A percentile compares a stretch with the other conserved stretches of the same genome.
Conservation (phyloP, 371 early-diverging fungal species). For the Phascolomyces articulosus region DNA sequence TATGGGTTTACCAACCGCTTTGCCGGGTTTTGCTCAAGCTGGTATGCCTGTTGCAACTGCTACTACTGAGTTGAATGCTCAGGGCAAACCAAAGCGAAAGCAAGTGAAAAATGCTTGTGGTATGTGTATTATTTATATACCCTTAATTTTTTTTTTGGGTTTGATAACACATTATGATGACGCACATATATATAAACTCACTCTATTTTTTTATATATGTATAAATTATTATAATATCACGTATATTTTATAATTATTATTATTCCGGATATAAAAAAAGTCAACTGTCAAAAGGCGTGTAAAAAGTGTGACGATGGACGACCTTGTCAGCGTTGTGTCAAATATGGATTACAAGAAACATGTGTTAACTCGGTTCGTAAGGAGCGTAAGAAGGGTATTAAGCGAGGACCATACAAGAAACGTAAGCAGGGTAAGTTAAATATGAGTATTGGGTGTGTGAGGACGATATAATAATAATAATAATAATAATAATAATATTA, state of each 20-base stretch:
- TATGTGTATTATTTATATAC: slow-evolving; percentile 28
- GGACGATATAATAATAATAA: background rate
- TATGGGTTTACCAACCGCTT: slow-evolving; percentile 20
- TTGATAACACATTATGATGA: background rate
- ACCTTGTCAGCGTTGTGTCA: slow-evolving; percentile 86
- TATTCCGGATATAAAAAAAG: slow-evolving; percentile 34
- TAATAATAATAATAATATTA: no score
- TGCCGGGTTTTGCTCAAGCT: slow-evolving; percentile 3
- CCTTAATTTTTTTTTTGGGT: background rate
- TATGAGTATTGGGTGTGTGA: no score
- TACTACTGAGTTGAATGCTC: slow-evolving; percentile 13
- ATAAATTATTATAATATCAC: no score
- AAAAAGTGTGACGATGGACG: slow-evolving; percentile 91
- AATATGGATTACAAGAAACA: slow-evolving; percentile 68
- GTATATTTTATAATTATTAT: background rate
- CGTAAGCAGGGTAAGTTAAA: slow-evolving; percentile 29
- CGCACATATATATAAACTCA: background rate
- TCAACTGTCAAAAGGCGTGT: slow-evolving; percentile 91
- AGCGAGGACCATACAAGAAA: slow-evolving; percentile 81
- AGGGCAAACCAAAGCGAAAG: slow-evolving; percentile 45
- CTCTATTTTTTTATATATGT: background rate
- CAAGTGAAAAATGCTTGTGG: slow-evolving; percentile 87
- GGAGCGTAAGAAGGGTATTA: slow-evolving; percentile 82
- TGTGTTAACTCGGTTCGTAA: slow-evolving; percentile 85
- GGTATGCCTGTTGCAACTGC: background rate